These are phyloP conservation scores for Ogataea pignaliae DNA, from an alignment of 805 yeast genomes.

Conservation along the genomic window DNA sequence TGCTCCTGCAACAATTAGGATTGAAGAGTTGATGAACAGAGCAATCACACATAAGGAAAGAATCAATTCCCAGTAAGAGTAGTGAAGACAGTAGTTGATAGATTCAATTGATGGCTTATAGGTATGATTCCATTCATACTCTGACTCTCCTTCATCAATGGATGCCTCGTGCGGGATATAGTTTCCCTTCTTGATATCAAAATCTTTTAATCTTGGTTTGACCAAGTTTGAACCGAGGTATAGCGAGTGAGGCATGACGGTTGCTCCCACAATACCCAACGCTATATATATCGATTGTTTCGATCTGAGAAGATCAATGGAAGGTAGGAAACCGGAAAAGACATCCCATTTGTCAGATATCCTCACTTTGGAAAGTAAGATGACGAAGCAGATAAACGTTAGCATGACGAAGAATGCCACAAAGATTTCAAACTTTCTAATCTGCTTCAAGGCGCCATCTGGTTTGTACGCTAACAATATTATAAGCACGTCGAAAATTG, in stretches of 20 bases:
- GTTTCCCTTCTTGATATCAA: constrained; percentile 43
- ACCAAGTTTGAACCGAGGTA: constrained; percentile 85
- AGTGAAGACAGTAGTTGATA: constrained; percentile 64
- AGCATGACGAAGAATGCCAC: constrained; percentile 67
- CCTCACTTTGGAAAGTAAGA: constrained; percentile 59
- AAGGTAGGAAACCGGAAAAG: constrained; percentile 66
- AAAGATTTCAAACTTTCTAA: constrained; percentile 72
- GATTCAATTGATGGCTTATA: constrained; percentile 75
- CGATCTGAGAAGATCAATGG: constrained; percentile 46
- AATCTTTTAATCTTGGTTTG: constrained; percentile 77
- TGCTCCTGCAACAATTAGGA: constrained; percentile 76
- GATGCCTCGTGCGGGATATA: constrained; percentile 9
- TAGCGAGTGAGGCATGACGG: constrained; percentile 91
- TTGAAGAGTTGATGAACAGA: constrained; percentile 79
- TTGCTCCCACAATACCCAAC: constrained; percentile 86
- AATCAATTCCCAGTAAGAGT: constrained; percentile 66
- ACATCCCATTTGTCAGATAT: constrained; percentile 51
- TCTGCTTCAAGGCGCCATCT: constrained; percentile 68
- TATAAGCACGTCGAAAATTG: constrained; percentile 76
- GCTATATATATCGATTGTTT: constrained; percentile 69
- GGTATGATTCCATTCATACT: constrained; percentile 29
- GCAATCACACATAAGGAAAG: constrained; percentile 76
- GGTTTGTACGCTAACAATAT: constrained; percentile 76
- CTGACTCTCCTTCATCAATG: constrained; percentile 11
- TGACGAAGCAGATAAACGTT: constrained; percentile 71